phyloP scores from a whole-genome alignment of 2,329 filamentous ascomycete species.

The Ophiostoma tasmaniense region DNA sequence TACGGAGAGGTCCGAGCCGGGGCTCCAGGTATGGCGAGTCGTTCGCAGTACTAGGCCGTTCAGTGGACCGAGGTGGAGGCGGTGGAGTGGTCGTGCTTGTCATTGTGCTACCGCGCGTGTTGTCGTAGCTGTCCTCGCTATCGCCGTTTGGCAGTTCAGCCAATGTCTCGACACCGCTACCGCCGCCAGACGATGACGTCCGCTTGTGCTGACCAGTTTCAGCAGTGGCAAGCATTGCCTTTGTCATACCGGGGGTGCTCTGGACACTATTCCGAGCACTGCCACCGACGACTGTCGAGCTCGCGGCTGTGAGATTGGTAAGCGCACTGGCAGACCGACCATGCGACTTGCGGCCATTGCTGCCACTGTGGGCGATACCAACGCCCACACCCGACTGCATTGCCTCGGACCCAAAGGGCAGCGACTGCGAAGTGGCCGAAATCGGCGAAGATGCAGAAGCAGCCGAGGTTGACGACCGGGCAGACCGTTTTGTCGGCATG shows the following conservation, averaged over 20 bases:
- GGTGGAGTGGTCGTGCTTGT: neutral
- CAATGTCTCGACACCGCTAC: conserved; percentile 4
- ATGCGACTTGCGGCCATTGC: conserved; percentile 1
- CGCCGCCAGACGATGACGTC: conserved; percentile 11
- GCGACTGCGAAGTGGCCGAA: conserved; percentile 1
- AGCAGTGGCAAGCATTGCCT: neutral
- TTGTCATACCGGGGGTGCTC: conserved; percentile 7
- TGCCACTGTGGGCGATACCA: neutral
- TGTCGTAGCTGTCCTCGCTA: neutral
- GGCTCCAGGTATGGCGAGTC: conserved; percentile 11
- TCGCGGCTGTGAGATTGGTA: conserved; percentile 10
- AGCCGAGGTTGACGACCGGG: neutral
- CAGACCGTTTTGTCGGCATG: neutral
- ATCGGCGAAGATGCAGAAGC: conserved; percentile 1
- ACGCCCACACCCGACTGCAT: neutral
- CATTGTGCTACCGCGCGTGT: neutral
- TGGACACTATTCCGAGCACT: conserved; percentile 16
- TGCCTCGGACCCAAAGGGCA: neutral
- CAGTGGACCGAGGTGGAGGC: neutral
- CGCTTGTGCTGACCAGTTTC: conserved; percentile 10
- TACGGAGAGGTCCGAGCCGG: conserved; percentile 12
- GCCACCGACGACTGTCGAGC: conserved; percentile 17
- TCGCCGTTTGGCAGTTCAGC: neutral
- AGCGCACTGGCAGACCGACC: conserved; percentile 14
- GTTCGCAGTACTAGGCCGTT: neutral